Evolutionary conservation across 768 basidiomycete genomes (phyloP).

Genomic region (Collybia sordida): DNA sequence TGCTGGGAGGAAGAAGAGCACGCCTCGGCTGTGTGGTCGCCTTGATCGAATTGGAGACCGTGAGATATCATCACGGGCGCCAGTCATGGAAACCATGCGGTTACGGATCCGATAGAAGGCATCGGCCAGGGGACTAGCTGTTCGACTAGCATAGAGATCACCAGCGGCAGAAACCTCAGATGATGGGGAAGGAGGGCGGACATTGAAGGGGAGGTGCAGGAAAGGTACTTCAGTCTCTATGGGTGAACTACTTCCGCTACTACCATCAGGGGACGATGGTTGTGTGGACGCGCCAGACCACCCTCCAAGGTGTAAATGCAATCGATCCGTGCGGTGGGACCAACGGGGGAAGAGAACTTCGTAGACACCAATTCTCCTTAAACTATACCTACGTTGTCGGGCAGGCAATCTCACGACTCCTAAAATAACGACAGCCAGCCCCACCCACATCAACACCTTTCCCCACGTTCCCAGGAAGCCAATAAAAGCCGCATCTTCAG

Average conservation of each 20-base stretch:
- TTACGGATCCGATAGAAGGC: slow-evolving; percentile 56
- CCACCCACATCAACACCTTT: slow-evolving; percentile 84
- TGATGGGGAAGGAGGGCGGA: slow-evolving; percentile 55
- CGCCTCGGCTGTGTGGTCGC: slow-evolving; percentile 52
- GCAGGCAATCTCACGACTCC: slow-evolving; percentile 64
- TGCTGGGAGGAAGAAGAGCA: slow-evolving; percentile 81
- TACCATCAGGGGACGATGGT: slow-evolving; percentile 39
- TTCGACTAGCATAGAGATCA: slow-evolving; percentile 42
- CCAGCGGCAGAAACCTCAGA: slow-evolving; percentile 44
- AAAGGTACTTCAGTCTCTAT: slow-evolving; percentile 53
- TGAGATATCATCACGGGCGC: slow-evolving; percentile 36
- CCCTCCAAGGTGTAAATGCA: slow-evolving; percentile 71
- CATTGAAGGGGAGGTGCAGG: slow-evolving; percentile 63
- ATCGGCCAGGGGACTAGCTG: slow-evolving; percentile 49
- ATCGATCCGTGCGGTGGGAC: slow-evolving; percentile 67
- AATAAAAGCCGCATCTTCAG: slow-evolving; percentile 97
- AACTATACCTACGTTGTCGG: slow-evolving; percentile 58
- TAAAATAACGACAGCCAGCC: slow-evolving; percentile 66
- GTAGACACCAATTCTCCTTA: slow-evolving; percentile 68
- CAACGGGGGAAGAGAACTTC: slow-evolving; percentile 78
- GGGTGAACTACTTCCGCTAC: slow-evolving; percentile 36
- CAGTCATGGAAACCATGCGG: slow-evolving; percentile 50
- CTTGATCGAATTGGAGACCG: slow-evolving; percentile 50
- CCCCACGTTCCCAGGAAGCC: slow-evolving; percentile 90
- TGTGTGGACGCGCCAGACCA: slow-evolving; percentile 47